Percentiles rank a stretch among this genome's conserved stretches.
Conservation (phyloP, 225 moss, liverwort and hornwort genomes). For the Neckera pumila region DNA sequence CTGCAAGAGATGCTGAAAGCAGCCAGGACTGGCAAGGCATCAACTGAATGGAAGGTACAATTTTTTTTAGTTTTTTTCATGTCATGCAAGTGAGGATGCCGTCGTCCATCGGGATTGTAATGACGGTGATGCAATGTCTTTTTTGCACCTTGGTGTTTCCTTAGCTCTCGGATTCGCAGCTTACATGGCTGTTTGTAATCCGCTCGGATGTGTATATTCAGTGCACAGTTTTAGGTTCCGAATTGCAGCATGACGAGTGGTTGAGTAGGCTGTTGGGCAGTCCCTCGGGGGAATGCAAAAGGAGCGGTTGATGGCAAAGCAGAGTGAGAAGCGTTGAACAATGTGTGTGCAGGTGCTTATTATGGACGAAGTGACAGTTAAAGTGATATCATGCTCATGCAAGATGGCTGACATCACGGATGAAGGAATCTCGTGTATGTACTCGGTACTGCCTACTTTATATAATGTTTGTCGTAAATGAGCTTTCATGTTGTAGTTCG, state of each 20-base stretch:
- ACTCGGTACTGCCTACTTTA: background rate
- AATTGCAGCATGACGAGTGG: background rate
- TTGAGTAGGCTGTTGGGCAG: background rate
- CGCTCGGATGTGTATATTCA: background rate
- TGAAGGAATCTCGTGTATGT: slow-evolving; percentile 83
- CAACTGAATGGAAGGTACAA: slow-evolving; percentile 47
- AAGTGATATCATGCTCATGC: slow-evolving; percentile 93
- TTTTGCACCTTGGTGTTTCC: background rate
- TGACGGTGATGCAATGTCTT: background rate
- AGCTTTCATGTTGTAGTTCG: background rate
- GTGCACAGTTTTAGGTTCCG: background rate
- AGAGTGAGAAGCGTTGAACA: background rate
- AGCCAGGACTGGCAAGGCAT: slow-evolving; percentile 47
- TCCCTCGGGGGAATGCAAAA: background rate
- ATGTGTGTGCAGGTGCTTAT: slow-evolving; percentile 69
- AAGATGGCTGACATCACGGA: slow-evolving; percentile 95
- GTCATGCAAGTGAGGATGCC: background rate
- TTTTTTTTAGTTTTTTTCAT: background rate
- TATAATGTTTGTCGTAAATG: background rate
- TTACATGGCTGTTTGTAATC: background rate
- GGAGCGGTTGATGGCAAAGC: background rate
- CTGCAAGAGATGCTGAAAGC: slow-evolving; percentile 51
- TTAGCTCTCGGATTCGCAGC: background rate
- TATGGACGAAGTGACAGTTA: slow-evolving; percentile 81
- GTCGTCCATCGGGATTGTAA: background rate